Percentiles rank a stretch among this genome's conserved stretches.
Evolutionary conservation across 192 early-diverging fungal species (phyloP).

Genomic region (Coemansia sp.): DNA sequence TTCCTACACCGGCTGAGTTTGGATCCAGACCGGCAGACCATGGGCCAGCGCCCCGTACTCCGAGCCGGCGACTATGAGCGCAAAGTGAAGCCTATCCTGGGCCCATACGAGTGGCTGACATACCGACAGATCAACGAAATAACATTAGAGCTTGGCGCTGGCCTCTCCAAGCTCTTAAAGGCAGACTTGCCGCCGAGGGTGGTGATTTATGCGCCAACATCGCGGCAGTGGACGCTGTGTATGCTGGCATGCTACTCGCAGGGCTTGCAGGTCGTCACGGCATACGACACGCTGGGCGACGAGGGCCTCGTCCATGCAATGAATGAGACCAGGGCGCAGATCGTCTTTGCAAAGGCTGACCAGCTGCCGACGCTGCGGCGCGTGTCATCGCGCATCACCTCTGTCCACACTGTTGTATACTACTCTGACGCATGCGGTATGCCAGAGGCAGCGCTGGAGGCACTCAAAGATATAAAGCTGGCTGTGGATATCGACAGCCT

Average conservation of each 20-base stretch:
- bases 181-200: constrained; percentile 43
- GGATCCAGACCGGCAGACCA: constrained; percentile 63
- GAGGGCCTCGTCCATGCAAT: constrained; percentile 87
- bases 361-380: constrained; percentile 52
- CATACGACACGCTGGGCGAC: constrained; percentile 86
- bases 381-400: constrained; percentile 30
- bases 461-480: constrained; percentile 45
- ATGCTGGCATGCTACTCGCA: constrained; percentile 67
- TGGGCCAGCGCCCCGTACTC: constrained; percentile 75
- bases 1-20: constrained; percentile 61
- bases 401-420: constrained; percentile 70
- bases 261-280: constrained; percentile 78
- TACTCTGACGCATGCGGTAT: constrained; percentile 41
- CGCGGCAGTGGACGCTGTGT: constrained; percentile 53
- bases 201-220: constrained; percentile 72
- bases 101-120: constrained; percentile 81
- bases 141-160: constrained; percentile 67
- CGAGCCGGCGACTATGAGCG: constrained; percentile 61
- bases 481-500: neutral
- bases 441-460: constrained; percentile 58
- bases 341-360: constrained; percentile 70
- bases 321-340: constrained; percentile 80
- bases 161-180: constrained; percentile 71
- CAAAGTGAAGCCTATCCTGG: constrained; percentile 82
- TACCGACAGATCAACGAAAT: constrained; percentile 69